Evolutionary conservation across 352 stramenopile species (phyloP).

Genomic region (Pythium rhizo-oryzae): DNA sequence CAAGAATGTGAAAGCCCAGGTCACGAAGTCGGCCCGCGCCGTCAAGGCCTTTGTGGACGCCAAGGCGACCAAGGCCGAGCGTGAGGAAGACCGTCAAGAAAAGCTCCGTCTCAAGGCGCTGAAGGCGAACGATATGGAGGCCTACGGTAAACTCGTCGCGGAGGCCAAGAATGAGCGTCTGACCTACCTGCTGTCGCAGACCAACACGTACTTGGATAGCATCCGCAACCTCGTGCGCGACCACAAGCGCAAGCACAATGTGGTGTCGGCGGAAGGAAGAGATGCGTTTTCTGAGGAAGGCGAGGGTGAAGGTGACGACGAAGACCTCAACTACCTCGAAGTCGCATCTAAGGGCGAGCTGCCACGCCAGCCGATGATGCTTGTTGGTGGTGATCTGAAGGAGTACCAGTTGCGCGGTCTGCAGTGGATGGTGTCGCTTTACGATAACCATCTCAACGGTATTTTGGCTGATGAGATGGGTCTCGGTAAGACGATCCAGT

Average conservation of each 20-base stretch:
- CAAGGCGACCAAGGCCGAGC: slow-evolving; percentile 74
- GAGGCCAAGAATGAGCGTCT: slow-evolving; percentile 98
- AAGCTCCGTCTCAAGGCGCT: slow-evolving; percentile 89
- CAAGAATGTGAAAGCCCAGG: slow-evolving; percentile 80
- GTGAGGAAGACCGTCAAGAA: slow-evolving; percentile 87
- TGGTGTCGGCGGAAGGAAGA: slow-evolving; percentile 18
- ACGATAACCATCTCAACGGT: slow-evolving; percentile 98
- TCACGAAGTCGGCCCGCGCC: slow-evolving; percentile 65
- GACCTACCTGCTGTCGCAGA: slow-evolving; percentile 96
- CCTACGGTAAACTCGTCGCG: slow-evolving; percentile 96
- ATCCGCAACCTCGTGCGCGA: slow-evolving; percentile 93
- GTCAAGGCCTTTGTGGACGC: slow-evolving; percentile 83
- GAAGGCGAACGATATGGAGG: slow-evolving; percentile 97
- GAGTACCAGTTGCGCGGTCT: slow-evolving; percentile 98
- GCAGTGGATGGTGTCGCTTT: slow-evolving; percentile 99
- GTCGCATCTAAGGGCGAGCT: slow-evolving; percentile 85
- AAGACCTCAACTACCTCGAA: slow-evolving; percentile 86
- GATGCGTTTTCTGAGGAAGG: slow-evolving; percentile 29
- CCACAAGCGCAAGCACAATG: slow-evolving; percentile 85
- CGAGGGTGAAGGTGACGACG: slow-evolving; percentile 47
- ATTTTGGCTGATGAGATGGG: slow-evolving; percentile 99
- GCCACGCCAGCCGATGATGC: slow-evolving; percentile 93
- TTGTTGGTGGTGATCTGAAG: slow-evolving; percentile 96
- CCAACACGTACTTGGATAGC: slow-evolving; percentile 96
- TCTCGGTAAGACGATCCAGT: slow-evolving; percentile 88